Evolutionary conservation across 805 yeast species (phyloP).

Genomic region (Ogataea siamensis): DNA sequence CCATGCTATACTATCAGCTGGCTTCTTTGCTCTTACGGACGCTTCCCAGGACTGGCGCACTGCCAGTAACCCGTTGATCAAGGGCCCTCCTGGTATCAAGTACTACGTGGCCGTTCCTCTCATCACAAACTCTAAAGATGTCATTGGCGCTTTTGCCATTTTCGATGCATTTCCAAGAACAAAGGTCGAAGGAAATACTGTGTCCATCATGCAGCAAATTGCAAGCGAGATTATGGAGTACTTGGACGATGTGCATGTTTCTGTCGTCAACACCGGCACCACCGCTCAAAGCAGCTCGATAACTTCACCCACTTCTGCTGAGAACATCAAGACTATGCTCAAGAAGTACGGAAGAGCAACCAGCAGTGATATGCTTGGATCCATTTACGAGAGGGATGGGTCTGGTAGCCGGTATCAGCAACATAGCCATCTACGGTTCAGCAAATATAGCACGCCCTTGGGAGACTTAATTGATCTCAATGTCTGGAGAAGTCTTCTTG

Average conservation of each 20-base stretch:
- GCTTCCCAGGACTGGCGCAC: constrained; percentile 73
- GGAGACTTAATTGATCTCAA: constrained; percentile 32
- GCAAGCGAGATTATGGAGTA: constrained; percentile 43
- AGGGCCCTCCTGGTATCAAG: constrained; percentile 54
- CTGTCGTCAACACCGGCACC: constrained; percentile 1
- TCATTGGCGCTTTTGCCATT: constrained; percentile 58
- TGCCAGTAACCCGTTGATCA: constrained; percentile 58
- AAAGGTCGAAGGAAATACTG: constrained; percentile 35
- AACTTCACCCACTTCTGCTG: constrained; percentile 11
- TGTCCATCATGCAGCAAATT: constrained; percentile 37
- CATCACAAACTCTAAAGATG: constrained; percentile 36
- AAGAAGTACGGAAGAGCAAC: constrained; percentile 59
- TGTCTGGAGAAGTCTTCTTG: constrained; percentile 37
- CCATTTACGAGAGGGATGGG: constrained; percentile 61
- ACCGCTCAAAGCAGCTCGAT: constrained; percentile 2
- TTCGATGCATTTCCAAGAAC: constrained; percentile 48
- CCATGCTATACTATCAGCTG: constrained; percentile 62
- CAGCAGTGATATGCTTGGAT: constrained; percentile 33
- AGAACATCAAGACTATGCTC: constrained; percentile 19
- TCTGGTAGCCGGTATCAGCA: constrained; percentile 61
- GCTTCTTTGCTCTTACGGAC: constrained; percentile 53
- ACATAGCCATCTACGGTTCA: constrained; percentile 44
- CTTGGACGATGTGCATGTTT: constrained; percentile 35
- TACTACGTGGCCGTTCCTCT: constrained; percentile 70
- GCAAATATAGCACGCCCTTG: constrained; percentile 30